Base-by-base conservation (phyloP, 1,284 basidiomycete genomes). In the Thecaphora thlaspeos region DNA sequence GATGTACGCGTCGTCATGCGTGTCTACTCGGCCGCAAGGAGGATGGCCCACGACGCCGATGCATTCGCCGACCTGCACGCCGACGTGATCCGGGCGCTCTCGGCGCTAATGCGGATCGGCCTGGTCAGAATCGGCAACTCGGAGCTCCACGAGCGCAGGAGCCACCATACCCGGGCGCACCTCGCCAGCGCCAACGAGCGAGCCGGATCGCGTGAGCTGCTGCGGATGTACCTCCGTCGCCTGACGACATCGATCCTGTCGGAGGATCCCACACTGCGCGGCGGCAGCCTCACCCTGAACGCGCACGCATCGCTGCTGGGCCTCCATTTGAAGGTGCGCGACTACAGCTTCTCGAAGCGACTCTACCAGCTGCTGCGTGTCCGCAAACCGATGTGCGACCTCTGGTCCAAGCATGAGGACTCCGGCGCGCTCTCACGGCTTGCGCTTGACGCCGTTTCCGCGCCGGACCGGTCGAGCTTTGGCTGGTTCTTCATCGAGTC, bases 221-320 rank as follows among this genome's bases (percentile, higher is more conserved):
- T 64, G 15, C 51, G 44, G 34, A 19, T 43, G 23, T 54, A 51
- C n/a, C 51, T 64, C 4, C 56, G 56, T n/a, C 51, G 46, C 10
- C 53, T 61, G 41, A 60, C 54, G 4, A 32, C 28, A 34, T 47
- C 56, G 47, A 22, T 61, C 19, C 58, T 65, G 22, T 30, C 19
- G 18, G 46, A 22, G 9, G 62, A 65, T 41, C 58, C 54, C 1
- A 51, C 56, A 17, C 30, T 65, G 46, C 52, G 50, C 39, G 49
- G 46, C 14, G 51, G 45, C 14, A 46, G 39, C 21, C 40, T 65
- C 18, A 45, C 28, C 38, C 57, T 45, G 22, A 40, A 43, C 3
- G 41, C 51, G 1, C 62, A 61, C 26, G 55, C 62, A 4, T 56
- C 58, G 23, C 54, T 65, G 3, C 55, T 65, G 11, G 62, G 62